A percentile compares a stretch with the other conserved stretches of the same genome.
These are phyloP conservation scores for Agapanthus africanus DNA, from an alignment of 106 monocot genomes.

Conservation along the genomic window DNA sequence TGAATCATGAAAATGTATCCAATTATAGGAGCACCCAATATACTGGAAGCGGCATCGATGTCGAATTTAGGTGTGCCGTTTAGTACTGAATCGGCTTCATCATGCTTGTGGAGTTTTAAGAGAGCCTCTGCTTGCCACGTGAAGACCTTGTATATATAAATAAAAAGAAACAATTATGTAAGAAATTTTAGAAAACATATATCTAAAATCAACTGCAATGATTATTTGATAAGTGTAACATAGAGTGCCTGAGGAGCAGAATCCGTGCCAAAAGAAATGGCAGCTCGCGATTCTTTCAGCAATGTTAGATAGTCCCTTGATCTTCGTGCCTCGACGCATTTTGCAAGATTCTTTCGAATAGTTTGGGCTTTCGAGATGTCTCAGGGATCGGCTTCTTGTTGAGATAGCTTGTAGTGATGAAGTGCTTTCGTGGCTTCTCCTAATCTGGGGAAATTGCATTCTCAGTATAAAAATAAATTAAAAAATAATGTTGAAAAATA, in stretches of 20 bases:
- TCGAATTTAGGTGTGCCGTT: constrained; percentile 39
- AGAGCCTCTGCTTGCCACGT: constrained; percentile 71
- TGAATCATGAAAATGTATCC: constrained; percentile 48
- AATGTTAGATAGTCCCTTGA: constrained; percentile 30
- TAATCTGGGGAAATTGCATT: constrained; percentile 13
- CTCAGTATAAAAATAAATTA: background rate
- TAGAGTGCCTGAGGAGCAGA: constrained; percentile 14
- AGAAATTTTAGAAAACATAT: background rate
- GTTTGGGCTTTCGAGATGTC: constrained; percentile 17
- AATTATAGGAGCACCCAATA: constrained; percentile 33
- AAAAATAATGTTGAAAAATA: background rate
- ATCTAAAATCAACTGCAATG: background rate
- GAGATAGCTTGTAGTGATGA: constrained; percentile 35
- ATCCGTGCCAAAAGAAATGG: constrained; percentile 52
- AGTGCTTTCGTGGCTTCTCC: constrained; percentile 35
- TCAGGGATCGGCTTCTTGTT: constrained; percentile 6
- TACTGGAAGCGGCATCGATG: constrained; percentile 26
- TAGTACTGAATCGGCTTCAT: constrained; percentile 55
- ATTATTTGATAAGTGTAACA: background rate
- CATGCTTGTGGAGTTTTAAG: constrained; percentile 55
- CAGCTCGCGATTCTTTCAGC: constrained; percentile 29
- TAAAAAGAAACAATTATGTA: background rate
- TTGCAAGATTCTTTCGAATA: constrained; percentile 19
- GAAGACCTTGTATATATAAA: constrained; percentile 63
- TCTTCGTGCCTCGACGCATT: constrained; percentile 27